Conservation (phyloP, 352 stramenopile species). For the Phytopythium boreale region DNA sequence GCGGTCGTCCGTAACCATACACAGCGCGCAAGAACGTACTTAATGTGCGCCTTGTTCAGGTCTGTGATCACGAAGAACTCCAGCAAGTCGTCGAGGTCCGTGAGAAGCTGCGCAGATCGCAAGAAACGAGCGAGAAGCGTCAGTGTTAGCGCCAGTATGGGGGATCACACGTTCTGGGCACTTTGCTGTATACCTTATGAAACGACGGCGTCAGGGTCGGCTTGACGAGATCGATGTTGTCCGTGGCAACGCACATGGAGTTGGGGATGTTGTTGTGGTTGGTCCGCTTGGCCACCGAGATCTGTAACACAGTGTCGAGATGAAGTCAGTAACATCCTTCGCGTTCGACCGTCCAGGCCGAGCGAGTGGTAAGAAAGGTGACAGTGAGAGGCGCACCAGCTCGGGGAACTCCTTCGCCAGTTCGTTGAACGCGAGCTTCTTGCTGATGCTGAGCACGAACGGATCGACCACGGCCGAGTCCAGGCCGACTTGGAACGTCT, state of each 20-base stretch:
- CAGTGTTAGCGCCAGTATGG: not conserved
- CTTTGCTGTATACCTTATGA: not conserved
- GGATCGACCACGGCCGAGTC: slow-evolving; percentile 58
- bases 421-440: slow-evolving; percentile 68
- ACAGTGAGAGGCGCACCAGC: slow-evolving; percentile 31
- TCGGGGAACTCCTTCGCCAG: slow-evolving; percentile 73
- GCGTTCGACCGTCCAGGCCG: not conserved
- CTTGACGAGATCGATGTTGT: slow-evolving; percentile 67
- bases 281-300: slow-evolving; percentile 62
- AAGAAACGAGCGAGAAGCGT: not conserved
- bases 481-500: slow-evolving; percentile 73
- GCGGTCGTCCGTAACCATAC: not conserved
- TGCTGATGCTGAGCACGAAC: slow-evolving; percentile 68
- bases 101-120: slow-evolving; percentile 38
- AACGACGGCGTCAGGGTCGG: slow-evolving; percentile 29
- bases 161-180: not conserved
- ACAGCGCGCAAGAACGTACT: slow-evolving; percentile 27
- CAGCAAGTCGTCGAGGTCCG: slow-evolving; percentile 61
- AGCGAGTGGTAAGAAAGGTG: no score
- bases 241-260: slow-evolving; percentile 59
- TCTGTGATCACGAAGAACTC: slow-evolving; percentile 80
- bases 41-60: slow-evolving; percentile 58
- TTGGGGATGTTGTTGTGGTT: slow-evolving; percentile 52
- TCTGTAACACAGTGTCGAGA: slow-evolving; percentile 20
- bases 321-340: not conserved